phyloP scores from a whole-genome alignment of 2,329 filamentous ascomycete genomes.

The Hypomyces rosellus region DNA sequence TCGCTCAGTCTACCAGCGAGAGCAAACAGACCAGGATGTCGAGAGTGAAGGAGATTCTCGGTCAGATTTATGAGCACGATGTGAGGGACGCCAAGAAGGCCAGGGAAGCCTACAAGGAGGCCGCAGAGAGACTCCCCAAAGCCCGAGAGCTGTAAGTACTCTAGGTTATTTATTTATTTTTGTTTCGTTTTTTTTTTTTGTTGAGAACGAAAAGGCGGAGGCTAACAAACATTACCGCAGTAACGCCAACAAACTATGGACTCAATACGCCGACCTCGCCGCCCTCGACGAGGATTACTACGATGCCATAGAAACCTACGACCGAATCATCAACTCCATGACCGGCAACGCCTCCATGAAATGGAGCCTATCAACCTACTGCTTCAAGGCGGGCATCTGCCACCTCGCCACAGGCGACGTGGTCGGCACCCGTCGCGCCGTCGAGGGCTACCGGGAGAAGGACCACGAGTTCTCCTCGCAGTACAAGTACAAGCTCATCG shows the following conservation, averaged over 20 bases:
- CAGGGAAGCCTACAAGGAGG: conserved; percentile 75
- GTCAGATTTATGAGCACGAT: conserved; percentile 78
- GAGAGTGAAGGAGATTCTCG: conserved; percentile 82
- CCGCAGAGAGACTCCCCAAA: conserved; percentile 68
- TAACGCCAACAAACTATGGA: conserved; percentile 85
- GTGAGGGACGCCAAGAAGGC: conserved; percentile 72
- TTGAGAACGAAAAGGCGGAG: not conserved
- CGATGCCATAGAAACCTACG: conserved; percentile 74
- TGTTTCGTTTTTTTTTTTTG: not conserved
- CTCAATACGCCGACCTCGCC: conserved; percentile 85
- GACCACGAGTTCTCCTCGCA: conserved; percentile 71
- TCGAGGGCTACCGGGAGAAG: conserved; percentile 75
- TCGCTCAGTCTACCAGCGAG: conserved; percentile 79
- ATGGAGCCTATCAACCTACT: conserved; percentile 92
- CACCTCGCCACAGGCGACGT: conserved; percentile 69
- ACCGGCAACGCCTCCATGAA: conserved; percentile 89
- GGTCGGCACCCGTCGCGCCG: conserved; percentile 69
- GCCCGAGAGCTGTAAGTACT: conserved; percentile 9
- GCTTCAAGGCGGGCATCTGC: conserved; percentile 90
- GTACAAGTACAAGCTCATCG: conserved; percentile 74
- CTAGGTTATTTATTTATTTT: not conserved
- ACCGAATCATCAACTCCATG: conserved; percentile 70
- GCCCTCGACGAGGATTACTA: conserved; percentile 79
- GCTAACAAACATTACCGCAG: conserved; percentile 34
- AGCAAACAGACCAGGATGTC: conserved; percentile 90